These are phyloP conservation scores for Paxillus ammoniavirescens DNA, from an alignment of 768 basidiomycete genomes.

Conservation along the genomic window DNA sequence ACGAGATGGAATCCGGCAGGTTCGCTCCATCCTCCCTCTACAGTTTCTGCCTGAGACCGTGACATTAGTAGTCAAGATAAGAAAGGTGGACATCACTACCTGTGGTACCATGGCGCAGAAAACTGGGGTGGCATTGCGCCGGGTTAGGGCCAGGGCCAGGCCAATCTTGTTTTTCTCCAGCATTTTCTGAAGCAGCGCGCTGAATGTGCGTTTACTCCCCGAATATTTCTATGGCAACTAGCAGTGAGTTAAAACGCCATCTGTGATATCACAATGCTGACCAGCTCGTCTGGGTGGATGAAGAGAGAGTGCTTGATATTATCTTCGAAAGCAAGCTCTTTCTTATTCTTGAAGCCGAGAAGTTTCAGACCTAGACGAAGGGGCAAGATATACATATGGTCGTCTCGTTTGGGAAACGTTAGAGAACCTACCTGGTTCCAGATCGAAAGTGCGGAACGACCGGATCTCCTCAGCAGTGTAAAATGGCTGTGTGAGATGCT, in stretches of 20 bases:
- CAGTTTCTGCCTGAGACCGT: conserved; percentile 58
- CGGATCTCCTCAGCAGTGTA: conserved; percentile 82
- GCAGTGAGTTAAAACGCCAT: neutral
- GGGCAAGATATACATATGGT: neutral
- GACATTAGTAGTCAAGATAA: neutral
- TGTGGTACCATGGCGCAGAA: conserved; percentile 90
- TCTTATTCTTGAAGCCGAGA: conserved; percentile 83
- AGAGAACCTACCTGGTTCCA: conserved; percentile 59
- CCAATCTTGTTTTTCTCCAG: conserved; percentile 79
- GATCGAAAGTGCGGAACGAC: conserved; percentile 77
- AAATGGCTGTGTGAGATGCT: conserved; percentile 54
- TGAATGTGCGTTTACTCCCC: conserved; percentile 91
- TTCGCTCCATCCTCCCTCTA: conserved; percentile 70
- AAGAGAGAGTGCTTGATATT: conserved; percentile 91
- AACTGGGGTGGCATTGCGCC: conserved; percentile 69
- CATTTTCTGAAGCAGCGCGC: conserved; percentile 82
- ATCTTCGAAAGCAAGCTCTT: conserved; percentile 76
- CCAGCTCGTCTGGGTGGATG: conserved; percentile 89
- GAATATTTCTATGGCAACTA: conserved; percentile 57
- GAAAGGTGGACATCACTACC: conserved; percentile 37
- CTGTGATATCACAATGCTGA: conserved; percentile 30
- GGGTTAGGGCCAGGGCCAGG: conserved; percentile 65
- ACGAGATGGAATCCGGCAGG: conserved; percentile 94
- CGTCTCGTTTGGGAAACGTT: too few species aligned
- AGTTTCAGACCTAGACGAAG: conserved; percentile 70